Conservation (phyloP, 495 filamentous ascomycete species). For the Aspergillus ellipticus region DNA sequence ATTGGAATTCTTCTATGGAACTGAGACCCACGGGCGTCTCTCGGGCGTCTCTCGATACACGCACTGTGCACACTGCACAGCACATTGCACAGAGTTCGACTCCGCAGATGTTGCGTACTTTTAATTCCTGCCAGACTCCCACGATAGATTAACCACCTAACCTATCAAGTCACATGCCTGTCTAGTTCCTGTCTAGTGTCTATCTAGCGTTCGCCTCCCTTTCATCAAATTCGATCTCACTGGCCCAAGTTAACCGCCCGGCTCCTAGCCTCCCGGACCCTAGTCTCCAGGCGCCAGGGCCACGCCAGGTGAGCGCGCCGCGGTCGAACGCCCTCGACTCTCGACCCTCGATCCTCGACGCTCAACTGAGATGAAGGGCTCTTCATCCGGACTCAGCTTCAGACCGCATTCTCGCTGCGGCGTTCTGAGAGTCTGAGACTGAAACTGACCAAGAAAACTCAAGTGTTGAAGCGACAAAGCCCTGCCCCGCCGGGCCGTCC, state of each 20-base stretch:
- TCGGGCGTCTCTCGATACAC: too few species aligned
- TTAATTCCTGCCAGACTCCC: too few species aligned
- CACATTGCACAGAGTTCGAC: too few species aligned
- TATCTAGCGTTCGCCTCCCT: background rate
- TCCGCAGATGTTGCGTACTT: too few species aligned
- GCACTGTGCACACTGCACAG: too few species aligned
- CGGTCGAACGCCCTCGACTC: background rate
- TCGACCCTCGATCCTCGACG: background rate
- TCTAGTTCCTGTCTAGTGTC: background rate
- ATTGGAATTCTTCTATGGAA: too few species aligned
- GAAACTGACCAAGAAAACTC: background rate
- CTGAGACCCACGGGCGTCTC: too few species aligned
- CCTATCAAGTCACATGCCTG: background rate
- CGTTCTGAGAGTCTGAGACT: background rate
- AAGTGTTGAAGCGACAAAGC: too few species aligned
- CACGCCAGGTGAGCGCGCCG: background rate
- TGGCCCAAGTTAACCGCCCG: background rate
- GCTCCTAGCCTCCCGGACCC: background rate
- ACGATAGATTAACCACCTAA: too few species aligned
- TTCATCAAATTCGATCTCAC: background rate
- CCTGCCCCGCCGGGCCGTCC: background rate
- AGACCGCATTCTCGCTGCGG: background rate
- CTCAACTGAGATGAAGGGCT: too few species aligned
- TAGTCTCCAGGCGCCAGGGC: background rate
- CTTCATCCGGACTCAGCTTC: background rate